Conservation (phyloP, 768 basidiomycete species). For the Cystofilobasidium capitatum region DNA sequence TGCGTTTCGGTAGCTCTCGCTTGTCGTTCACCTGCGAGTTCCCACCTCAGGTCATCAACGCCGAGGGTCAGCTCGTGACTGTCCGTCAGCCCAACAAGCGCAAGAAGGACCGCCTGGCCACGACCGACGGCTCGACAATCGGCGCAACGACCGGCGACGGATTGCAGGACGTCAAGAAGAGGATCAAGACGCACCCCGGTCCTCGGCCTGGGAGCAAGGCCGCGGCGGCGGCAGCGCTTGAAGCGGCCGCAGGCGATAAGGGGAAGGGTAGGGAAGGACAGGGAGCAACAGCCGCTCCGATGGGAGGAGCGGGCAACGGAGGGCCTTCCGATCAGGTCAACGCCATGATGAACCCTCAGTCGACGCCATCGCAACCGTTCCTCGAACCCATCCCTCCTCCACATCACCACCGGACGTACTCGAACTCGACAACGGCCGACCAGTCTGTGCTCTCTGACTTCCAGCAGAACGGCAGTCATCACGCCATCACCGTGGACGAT, state of each 20-base stretch:
- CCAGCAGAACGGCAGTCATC: background rate
- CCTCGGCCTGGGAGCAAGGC: background rate
- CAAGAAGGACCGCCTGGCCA: conserved; percentile 4
- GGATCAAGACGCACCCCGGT: background rate
- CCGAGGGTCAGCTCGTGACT: conserved; percentile 16
- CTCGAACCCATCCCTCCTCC: too few species aligned
- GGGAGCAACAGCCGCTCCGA: too few species aligned
- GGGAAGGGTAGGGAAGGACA: conserved; percentile 5
- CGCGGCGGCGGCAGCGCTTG: background rate
- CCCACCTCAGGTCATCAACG: conserved; percentile 18
- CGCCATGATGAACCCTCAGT: too few species aligned
- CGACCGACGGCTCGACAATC: background rate
- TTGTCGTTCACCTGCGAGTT: conserved; percentile 18
- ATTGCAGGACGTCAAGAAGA: background rate
- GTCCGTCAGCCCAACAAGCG: conserved; percentile 26
- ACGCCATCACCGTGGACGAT: background rate
- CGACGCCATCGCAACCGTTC: too few species aligned
- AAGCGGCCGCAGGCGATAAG: background rate
- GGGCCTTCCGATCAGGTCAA: too few species aligned
- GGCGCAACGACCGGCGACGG: background rate
- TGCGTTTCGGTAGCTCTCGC: background rate
- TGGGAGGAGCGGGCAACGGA: too few species aligned
- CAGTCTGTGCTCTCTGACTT: background rate
- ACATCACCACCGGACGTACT: background rate
- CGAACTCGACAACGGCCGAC: background rate